Base-by-base conservation (phyloP, 257 asterid species). In the Scutellaria minor region DNA sequence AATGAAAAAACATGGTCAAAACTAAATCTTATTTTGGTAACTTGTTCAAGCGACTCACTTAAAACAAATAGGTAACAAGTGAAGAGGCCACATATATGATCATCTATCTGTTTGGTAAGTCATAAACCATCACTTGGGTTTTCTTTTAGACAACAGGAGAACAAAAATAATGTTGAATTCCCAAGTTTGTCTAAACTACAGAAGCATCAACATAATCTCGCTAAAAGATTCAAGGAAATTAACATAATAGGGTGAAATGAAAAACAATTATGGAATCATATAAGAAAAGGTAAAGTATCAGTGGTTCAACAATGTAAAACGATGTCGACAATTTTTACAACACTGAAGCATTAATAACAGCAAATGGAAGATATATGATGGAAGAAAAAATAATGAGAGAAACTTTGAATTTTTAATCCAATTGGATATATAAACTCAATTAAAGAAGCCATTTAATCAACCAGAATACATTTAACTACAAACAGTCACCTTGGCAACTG, bases 401-500 rank as follows among this genome's bases (percentile, higher is more conserved):
- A 71, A n/a, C 59, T 44, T 42, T 22, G 22, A 18, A 37, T 18
- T n/a, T 55, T 22, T 39, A 63, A 69, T 66, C 51, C 62, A 57
- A 31, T 42, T 8, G 11, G 54, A 71, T 52, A 7, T 62, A 40
- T 72, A 55, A 31, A 61, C 53, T 41, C 60, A 68, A 47, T 44
- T 1, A 70, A 70, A 50, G 53, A 46, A 35, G 58, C 22, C 10
- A 47, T 72, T 40, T 27, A 78, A 63, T 35, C 47, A 50, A 73
- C 46, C 48, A 62, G 27, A 62, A 63, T 41, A 10, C 11, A 39
- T n/a, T 55, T 6, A 66, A 77, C 3, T 67, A 27, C n/a, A 13
- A 68, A 68, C 6, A 46, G 66, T 85, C 78, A 94, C 98, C 97
- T 88, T 89, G 14, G 98, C 98, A 79, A 89, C 96, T 13, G 95